Evolutionary conservation across 495 filamentous ascomycete genomes (phyloP).

Genomic region (Jackrogersella multiformis): DNA sequence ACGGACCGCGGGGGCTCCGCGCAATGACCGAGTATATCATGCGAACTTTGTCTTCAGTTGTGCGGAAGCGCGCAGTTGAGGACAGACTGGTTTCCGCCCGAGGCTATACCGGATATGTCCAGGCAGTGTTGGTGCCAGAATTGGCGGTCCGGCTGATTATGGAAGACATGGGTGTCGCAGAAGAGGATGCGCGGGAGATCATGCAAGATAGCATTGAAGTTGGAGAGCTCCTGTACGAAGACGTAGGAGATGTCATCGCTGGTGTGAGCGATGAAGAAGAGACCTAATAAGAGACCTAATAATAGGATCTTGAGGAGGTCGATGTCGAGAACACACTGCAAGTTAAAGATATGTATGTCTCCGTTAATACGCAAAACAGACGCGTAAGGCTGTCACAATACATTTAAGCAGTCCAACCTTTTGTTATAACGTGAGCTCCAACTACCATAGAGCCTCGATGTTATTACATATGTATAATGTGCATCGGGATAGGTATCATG

Average conservation of each 20-base stretch:
- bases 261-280: slow-evolving; percentile 56
- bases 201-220: slow-evolving; percentile 78
- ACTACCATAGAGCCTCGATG: slow-evolving; percentile 6
- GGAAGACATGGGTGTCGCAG: slow-evolving; percentile 81
- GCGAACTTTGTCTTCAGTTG: slow-evolving; percentile 63
- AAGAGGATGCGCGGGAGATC: slow-evolving; percentile 71
- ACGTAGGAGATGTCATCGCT: slow-evolving; percentile 67
- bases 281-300: neutral
- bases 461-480: slow-evolving; percentile 4
- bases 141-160: slow-evolving; percentile 77
- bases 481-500: slow-evolving; percentile 5
- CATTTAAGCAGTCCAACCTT: neutral
- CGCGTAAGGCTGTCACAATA: slow-evolving; percentile 3
- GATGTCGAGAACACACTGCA: neutral
- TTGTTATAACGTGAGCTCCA: slow-evolving; percentile 2
- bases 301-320: neutral
- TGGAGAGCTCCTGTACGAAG: slow-evolving; percentile 78
- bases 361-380: neutral
- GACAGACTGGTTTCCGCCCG: slow-evolving; percentile 75
- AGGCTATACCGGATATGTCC: slow-evolving; percentile 79
- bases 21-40: slow-evolving; percentile 73
- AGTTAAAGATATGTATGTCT: neutral
- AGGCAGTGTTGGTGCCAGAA: slow-evolving; percentile 88
- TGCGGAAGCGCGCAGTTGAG: slow-evolving; percentile 69
- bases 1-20: slow-evolving; percentile 79